Conservation (phyloP, 176 grass and related monocot genomes). For the Stipa capillata region DNA sequence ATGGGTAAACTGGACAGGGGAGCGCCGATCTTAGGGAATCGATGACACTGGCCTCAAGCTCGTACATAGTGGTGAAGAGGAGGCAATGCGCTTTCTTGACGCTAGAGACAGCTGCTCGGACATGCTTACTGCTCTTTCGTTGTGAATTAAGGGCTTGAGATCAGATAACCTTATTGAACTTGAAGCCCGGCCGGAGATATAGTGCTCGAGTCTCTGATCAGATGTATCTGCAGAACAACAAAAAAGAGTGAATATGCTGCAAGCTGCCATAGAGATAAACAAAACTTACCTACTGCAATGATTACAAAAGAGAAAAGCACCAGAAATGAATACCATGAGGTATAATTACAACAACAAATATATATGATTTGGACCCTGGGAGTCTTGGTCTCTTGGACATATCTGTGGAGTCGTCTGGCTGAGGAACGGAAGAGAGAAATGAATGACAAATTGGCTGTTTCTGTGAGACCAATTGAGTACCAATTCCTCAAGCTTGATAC, state of each 20-base stretch:
- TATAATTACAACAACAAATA: not conserved
- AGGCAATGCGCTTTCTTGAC: slow-evolving; percentile 25
- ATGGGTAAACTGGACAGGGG: slow-evolving; percentile 35
- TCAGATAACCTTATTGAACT: slow-evolving; percentile 33
- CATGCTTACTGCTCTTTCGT: slow-evolving; percentile 3
- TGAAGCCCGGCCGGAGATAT: slow-evolving; percentile 6
- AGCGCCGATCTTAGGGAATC: slow-evolving; percentile 13
- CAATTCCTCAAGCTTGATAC: not conserved
- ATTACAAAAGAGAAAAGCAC: not conserved
- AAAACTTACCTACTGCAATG: not conserved
- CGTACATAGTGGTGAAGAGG: slow-evolving; percentile 46
- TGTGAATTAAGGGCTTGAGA: slow-evolving; percentile 25
- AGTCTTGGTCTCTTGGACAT: not conserved
- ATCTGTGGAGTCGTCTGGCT: not conserved
- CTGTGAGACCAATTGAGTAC: not conserved
- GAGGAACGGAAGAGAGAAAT: too few species aligned
- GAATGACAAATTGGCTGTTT: not conserved
- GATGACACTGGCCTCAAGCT: slow-evolving; percentile 39
- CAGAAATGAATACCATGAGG: not conserved
- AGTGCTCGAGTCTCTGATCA: slow-evolving; percentile 29
- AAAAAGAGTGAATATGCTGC: slow-evolving; percentile 1
- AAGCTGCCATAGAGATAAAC: not conserved
- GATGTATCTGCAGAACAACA: slow-evolving; percentile 15
- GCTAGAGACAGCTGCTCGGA: slow-evolving; percentile 8
- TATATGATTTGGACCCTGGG: not conserved